Evolutionary conservation across 495 filamentous ascomycete species (phyloP), one percentile per base, ranked within the genome.

Genomic region (Lindgomyces ingoldianus): DNA sequence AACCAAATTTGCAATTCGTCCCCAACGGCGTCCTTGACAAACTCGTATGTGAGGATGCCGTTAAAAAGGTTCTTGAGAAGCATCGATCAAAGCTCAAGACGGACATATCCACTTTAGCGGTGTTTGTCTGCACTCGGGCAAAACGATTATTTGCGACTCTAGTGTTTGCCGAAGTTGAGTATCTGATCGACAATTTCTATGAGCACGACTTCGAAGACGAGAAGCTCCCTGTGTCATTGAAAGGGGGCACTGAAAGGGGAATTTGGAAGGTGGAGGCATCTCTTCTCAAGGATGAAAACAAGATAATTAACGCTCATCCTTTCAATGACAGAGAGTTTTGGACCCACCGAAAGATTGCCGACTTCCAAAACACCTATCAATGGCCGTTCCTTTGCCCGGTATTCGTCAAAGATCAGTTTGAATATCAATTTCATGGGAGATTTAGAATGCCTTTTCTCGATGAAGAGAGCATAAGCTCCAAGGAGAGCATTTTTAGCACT

Each of bases 361-460:
- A n/a, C n/a, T n/a, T n/a, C n/a, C n/a, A n/a, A n/a, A n/a, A n/a
- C n/a, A n/a, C n/a, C n/a, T n/a, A 33, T 9, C 56, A 59, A 33
- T 59, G 41, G 41, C 3, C 16, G 1, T 59, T 59, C 44, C 4
- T 47, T 12, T 52, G 48, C 42, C 58, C 48, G 1, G 21, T 61
- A 3, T 61, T 51, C 29, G 9, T 1, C 2, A 4, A 41, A 9
- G 47, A 51, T n/a, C 3, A 52, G 9, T 61, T 61, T 22, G 2
- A 16, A 12, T 59, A 59, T 26, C 2, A 16, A n/a, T 59, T 47
- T 22, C 46, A 41, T 16, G 45, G 53, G 21, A n/a, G 18, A 3
- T 9, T 12, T 16, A 41, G 25, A 2, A 59, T 59, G 56, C 56
- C 56, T 11, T 59, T 59, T 44, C 14, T 59, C 9, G n/a, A 59